These are phyloP conservation scores for Malus hybrid DNA, from an alignment of 331 rosid species.

Conservation along the genomic window DNA sequence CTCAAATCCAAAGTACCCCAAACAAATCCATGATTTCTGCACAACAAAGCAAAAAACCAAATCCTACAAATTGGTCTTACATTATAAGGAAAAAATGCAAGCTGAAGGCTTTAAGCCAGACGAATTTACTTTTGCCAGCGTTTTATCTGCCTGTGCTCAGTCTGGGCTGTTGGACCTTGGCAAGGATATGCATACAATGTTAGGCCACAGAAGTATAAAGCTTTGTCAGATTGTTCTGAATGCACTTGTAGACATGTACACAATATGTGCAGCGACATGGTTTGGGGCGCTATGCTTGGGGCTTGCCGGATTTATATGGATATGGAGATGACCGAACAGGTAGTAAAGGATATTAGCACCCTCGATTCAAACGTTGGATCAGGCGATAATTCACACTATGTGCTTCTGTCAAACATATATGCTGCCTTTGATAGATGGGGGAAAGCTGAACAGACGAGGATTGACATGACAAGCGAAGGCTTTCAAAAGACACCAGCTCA, in stretches of 20 bases:
- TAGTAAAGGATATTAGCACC: constrained; percentile 21
- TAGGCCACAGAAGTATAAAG: constrained; percentile 23
- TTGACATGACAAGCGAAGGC: constrained; percentile 23
- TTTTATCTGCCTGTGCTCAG: constrained; percentile 64
- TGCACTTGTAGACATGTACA: constrained; percentile 68
- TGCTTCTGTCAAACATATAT: constrained; percentile 59
- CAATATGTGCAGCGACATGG: constrained; percentile 59
- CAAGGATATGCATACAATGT: constrained; percentile 40
- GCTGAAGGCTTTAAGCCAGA: constrained; percentile 46
- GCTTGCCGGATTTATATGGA: constrained; percentile 60
- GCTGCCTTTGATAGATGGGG: constrained; percentile 66
- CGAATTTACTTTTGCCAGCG: constrained; percentile 48
- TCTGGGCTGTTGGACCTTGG: constrained; percentile 44
- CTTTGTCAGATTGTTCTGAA: constrained; percentile 44
- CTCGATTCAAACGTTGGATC: constrained; percentile 8
- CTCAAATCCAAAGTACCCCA: not conserved
- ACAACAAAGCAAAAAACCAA: not conserved
- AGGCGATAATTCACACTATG: constrained; percentile 23
- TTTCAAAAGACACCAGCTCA: constrained; percentile 39
- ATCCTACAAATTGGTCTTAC: constrained; percentile 5
- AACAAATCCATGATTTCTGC: not conserved
- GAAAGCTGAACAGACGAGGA: constrained; percentile 47
- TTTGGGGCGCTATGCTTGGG: constrained; percentile 64
- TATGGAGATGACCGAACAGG: constrained; percentile 42
- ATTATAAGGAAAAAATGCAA: constrained; percentile 28